Evolutionary conservation across 129 eudicot genomes (phyloP).

Genomic region (Glebionis coronaria): DNA sequence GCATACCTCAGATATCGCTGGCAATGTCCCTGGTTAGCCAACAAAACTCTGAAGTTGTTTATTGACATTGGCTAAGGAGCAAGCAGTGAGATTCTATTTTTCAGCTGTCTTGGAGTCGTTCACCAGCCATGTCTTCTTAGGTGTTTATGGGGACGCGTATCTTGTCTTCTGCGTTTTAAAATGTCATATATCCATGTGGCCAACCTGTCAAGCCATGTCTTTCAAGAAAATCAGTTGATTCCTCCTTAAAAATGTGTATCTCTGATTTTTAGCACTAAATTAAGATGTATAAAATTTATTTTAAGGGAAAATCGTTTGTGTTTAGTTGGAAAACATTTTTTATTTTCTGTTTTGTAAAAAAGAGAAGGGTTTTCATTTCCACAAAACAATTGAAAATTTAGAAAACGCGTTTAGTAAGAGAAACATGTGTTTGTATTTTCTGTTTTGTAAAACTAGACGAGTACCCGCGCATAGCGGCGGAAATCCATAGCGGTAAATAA

Average conservation of each 20-base stretch:
- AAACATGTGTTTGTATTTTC: too few species aligned
- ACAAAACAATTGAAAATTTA: too few species aligned
- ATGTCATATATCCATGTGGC: slow-evolving; percentile 22
- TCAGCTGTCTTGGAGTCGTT: slow-evolving; percentile 18
- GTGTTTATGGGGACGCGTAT: slow-evolving; percentile 11
- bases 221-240: not conserved
- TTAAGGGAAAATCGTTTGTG: too few species aligned
- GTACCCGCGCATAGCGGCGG: too few species aligned
- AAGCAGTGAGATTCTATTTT: slow-evolving; percentile 19
- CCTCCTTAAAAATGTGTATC: not conserved
- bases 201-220: slow-evolving; percentile 21
- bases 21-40: slow-evolving; percentile 11
- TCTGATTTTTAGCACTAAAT: too few species aligned
- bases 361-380: too few species aligned
- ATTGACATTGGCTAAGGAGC: slow-evolving; percentile 17
- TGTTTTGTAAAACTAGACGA: too few species aligned
- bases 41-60: not conserved
- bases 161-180: slow-evolving; percentile 12
- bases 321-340: too few species aligned
- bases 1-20: slow-evolving; percentile 2
- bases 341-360: too few species aligned
- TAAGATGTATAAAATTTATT: too few species aligned
- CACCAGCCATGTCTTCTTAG: slow-evolving; percentile 8
- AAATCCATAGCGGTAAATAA: too few species aligned
- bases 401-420: too few species aligned